These are phyloP conservation scores for Diospyros lotus DNA, from an alignment of 148 eudicot genomes.

Conservation along the genomic window DNA sequence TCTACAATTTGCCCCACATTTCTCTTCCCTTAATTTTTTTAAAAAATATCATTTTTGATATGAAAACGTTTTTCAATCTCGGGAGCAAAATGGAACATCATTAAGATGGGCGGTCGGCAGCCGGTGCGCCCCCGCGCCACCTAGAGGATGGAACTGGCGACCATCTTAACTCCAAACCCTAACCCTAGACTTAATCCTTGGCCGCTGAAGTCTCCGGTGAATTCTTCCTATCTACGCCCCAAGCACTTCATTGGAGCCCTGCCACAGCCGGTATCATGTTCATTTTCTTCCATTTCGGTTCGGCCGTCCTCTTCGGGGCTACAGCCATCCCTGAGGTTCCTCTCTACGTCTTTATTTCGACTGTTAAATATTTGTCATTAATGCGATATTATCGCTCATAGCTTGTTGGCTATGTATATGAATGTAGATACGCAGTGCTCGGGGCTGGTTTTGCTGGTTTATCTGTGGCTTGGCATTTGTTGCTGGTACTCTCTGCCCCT, in stretches of 20 bases:
- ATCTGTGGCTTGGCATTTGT: conserved; percentile 85
- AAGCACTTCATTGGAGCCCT: not conserved
- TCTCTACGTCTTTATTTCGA: not conserved
- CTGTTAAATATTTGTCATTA: too few species aligned
- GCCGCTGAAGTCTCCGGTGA: not conserved
- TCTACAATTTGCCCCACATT: too few species aligned
- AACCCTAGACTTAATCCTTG: not conserved
- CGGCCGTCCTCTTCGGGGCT: conserved; percentile 19
- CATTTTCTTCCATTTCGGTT: not conserved
- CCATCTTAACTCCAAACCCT: not conserved
- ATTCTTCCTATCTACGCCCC: not conserved
- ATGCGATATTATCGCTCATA: too few species aligned
- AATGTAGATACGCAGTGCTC: conserved; percentile 74
- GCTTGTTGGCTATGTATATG: not conserved
- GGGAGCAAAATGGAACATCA: too few species aligned
- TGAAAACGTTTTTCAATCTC: too few species aligned
- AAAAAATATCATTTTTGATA: too few species aligned
- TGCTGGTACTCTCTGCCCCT: conserved; percentile 42
- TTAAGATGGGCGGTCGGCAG: too few species aligned
- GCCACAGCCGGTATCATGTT: not conserved
- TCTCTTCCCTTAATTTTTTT: too few species aligned
- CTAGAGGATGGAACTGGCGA: conserved; percentile 2
- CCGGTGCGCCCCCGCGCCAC: too few species aligned
- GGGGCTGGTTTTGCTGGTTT: conserved; percentile 99
- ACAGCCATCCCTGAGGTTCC: conserved; percentile 16